These are phyloP conservation scores for Saccharomycopsis sp. DNA, from an alignment of 805 yeast genomes.

Conservation along the genomic window DNA sequence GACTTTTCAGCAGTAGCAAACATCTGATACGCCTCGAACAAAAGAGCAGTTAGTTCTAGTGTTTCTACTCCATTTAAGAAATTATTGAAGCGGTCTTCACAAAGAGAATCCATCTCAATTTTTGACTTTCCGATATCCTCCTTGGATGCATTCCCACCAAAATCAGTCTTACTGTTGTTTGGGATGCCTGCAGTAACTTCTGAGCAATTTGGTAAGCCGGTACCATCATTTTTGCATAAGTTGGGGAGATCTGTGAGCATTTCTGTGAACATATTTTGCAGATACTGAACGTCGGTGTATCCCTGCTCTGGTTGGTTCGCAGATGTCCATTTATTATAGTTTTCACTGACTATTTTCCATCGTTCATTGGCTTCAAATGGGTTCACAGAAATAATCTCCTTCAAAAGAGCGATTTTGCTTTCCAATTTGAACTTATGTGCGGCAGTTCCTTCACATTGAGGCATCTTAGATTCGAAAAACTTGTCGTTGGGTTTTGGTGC, in stretches of 20 bases:
- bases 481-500: too few species aligned
- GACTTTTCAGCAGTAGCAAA: constrained; percentile 9
- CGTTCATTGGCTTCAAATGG: constrained; percentile 19
- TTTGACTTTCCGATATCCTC: neutral
- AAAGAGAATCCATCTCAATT: neutral
- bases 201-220: neutral
- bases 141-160: neutral
- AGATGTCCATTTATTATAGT: constrained; percentile 21
- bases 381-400: constrained; percentile 18
- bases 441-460: constrained; percentile 18
- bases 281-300: constrained; percentile 20
- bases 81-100: neutral
- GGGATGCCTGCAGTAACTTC: neutral
- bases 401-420: constrained; percentile 20
- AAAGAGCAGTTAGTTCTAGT: constrained; percentile 15
- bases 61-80: constrained; percentile 15
- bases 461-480: too few species aligned
- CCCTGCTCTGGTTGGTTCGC: constrained; percentile 19
- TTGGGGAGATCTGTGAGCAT: constrained; percentile 15
- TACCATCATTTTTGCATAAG: constrained; percentile 6
- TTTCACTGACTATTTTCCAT: constrained; percentile 19
- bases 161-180: neutral
- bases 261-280: constrained; percentile 20
- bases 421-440: constrained; percentile 20
- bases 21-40: constrained; percentile 16